Conservation (phyloP, 345 rosid species). For the Arabidopsis arenosa region DNA sequence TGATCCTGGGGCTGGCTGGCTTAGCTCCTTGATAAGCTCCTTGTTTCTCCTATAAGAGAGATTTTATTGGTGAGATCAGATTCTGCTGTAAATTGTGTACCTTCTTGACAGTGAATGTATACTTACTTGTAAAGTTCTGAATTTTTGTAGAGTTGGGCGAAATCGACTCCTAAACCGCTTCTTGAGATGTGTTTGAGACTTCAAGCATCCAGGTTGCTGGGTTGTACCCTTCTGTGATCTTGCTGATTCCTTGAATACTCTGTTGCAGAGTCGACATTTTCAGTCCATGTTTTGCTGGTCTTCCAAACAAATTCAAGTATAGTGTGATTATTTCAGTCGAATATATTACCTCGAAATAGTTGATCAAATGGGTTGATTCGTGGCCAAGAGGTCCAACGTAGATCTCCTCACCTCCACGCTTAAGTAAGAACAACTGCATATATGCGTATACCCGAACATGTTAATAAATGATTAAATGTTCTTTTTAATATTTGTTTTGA, state of each 20-base stretch:
- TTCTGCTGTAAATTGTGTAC: not conserved
- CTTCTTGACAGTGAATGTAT: not conserved
- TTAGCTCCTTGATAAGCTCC: slow-evolving; percentile 58
- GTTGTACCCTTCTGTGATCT: slow-evolving; percentile 74
- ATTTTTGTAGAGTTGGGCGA: slow-evolving; percentile 58
- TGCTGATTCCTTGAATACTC: slow-evolving; percentile 62
- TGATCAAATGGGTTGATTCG: slow-evolving; percentile 62
- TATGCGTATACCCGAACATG: not conserved
- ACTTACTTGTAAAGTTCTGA: slow-evolving; percentile 67
- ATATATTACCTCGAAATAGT: slow-evolving; percentile 69
- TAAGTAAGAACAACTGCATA: slow-evolving; percentile 68
- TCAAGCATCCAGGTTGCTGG: slow-evolving; percentile 96
- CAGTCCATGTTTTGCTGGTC: slow-evolving; percentile 14
- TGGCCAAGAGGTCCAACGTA: slow-evolving; percentile 82
- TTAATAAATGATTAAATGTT: slow-evolving; percentile 1
- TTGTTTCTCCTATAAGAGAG: slow-evolving; percentile 64
- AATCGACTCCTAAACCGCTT: slow-evolving; percentile 65
- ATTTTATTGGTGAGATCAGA: slow-evolving; percentile 10
- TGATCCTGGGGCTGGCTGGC: slow-evolving; percentile 61
- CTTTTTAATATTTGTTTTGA: not conserved
- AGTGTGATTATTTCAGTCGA: slow-evolving; percentile 6
- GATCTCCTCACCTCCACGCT: slow-evolving; percentile 82
- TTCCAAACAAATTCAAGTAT: not conserved
- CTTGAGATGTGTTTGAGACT: slow-evolving; percentile 64
- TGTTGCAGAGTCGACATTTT: slow-evolving; percentile 33